phyloP scores from a whole-genome alignment of 805 yeast species.

The Candida schatavii region DNA sequence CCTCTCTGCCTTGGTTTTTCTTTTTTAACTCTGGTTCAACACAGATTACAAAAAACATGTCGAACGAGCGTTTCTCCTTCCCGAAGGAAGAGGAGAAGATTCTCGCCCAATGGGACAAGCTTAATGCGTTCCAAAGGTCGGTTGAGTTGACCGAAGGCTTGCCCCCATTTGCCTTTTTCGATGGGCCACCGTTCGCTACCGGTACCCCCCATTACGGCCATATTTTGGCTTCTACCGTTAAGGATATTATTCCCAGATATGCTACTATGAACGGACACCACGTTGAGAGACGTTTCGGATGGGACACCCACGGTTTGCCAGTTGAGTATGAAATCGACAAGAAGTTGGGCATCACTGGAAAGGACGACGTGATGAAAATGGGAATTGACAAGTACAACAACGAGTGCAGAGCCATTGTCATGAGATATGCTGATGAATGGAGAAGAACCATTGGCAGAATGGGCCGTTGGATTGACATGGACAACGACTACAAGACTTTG shows the following conservation, averaged over 20 bases:
- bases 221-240: slow-evolving; percentile 92
- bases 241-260: slow-evolving; percentile 95
- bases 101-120: slow-evolving; percentile 78
- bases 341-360: slow-evolving; percentile 87
- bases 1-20: no score
- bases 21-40: no score
- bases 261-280: slow-evolving; percentile 97
- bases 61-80: slow-evolving; percentile 54
- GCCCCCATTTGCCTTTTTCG: slow-evolving; percentile 90
- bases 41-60: no score
- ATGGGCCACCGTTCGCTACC: slow-evolving; percentile 99
- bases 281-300: slow-evolving; percentile 96
- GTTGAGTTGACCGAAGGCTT: slow-evolving; percentile 78
- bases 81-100: slow-evolving; percentile 88
- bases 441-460: slow-evolving; percentile 86
- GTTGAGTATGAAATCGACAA: slow-evolving; percentile 99
- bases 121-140: slow-evolving; percentile 90
- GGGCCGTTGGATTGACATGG: slow-evolving; percentile 99
- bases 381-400: slow-evolving; percentile 93
- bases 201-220: slow-evolving; percentile 99
- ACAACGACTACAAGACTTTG: slow-evolving; percentile 94
- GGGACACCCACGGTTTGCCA: slow-evolving; percentile 99
- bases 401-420: slow-evolving; percentile 95
- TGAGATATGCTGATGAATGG: slow-evolving; percentile 97
- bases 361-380: slow-evolving; percentile 89